phyloP scores from a whole-genome alignment of 2,329 filamentous ascomycete species.

The Diaporthe citri region DNA sequence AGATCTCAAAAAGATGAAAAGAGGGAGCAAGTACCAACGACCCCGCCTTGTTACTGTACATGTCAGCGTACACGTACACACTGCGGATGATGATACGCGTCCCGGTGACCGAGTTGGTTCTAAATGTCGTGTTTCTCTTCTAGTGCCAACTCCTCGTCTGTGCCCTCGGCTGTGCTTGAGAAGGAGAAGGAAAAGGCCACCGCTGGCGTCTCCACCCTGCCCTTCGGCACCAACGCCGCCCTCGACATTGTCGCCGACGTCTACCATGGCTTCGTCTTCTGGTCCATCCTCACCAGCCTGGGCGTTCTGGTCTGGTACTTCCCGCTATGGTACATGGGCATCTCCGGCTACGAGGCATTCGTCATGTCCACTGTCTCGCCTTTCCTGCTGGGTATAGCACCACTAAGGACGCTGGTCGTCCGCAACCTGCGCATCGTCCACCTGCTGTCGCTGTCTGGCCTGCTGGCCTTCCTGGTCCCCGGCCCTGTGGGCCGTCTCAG shows the following conservation, averaged over 20 bases:
- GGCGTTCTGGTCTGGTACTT: conserved; percentile 97
- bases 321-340: conserved; percentile 98
- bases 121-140: conserved; percentile 51
- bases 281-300: conserved; percentile 92
- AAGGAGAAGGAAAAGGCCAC: conserved; percentile 84
- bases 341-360: conserved; percentile 93
- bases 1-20: conserved; percentile 54
- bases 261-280: conserved; percentile 96
- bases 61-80: conserved; percentile 40
- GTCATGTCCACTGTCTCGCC: conserved; percentile 89
- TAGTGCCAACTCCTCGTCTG: conserved; percentile 62
- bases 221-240: conserved; percentile 80
- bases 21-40: conserved; percentile 31
- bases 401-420: conserved; percentile 76
- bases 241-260: conserved; percentile 89
- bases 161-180: conserved; percentile 68
- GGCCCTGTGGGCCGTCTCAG: conserved; percentile 83
- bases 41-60: conserved; percentile 35
- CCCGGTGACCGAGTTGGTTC: conserved; percentile 46
- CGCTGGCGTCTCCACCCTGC: conserved; percentile 75
- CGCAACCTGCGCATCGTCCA: conserved; percentile 79
- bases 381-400: conserved; percentile 78
- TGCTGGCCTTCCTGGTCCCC: conserved; percentile 82
- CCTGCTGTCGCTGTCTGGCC: conserved; percentile 78
- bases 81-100: conserved; percentile 19